Conservation (phyloP, 2,329 filamentous ascomycete genomes). For the Sclerotinia nivalis region DNA sequence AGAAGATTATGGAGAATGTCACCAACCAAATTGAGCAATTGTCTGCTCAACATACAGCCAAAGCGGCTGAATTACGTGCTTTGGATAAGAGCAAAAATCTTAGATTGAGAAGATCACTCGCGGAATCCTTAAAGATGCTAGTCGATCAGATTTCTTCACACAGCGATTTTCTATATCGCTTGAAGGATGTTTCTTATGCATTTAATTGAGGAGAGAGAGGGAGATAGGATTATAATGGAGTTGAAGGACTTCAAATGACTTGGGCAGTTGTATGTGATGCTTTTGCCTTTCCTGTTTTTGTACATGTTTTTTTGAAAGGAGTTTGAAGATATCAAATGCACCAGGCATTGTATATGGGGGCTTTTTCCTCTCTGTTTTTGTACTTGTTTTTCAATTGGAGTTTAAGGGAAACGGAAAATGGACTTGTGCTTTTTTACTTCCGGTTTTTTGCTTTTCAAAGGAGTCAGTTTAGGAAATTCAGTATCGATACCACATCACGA, state of each 20-base stretch:
- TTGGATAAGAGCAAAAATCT: constrained; percentile 20
- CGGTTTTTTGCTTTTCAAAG: constrained; percentile 2
- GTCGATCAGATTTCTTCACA: constrained; percentile 18
- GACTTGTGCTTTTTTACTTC: background rate
- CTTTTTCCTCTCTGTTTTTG: no score
- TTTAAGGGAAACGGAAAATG: background rate
- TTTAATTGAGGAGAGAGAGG: background rate
- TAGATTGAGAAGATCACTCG: constrained; percentile 14
- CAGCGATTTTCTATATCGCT: constrained; percentile 16
- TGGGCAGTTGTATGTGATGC: background rate
- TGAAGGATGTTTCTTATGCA: constrained; percentile 19
- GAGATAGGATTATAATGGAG: background rate
- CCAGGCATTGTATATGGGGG: background rate
- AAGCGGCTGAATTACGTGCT: constrained; percentile 6
- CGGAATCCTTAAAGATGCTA: constrained; percentile 16
- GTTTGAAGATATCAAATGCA: background rate
- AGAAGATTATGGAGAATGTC: constrained; percentile 11
- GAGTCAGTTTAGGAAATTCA: constrained; percentile 15
- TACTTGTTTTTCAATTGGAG: background rate
- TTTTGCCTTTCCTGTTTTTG: background rate
- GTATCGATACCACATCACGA: constrained; percentile 17
- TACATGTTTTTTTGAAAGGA: background rate
- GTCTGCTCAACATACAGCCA: constrained; percentile 13
- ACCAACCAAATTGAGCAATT: constrained; percentile 14
- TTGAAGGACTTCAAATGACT: background rate